phyloP scores from a whole-genome alignment of 2,329 filamentous ascomycete genomes.

The Diaporthe caulivora region DNA sequence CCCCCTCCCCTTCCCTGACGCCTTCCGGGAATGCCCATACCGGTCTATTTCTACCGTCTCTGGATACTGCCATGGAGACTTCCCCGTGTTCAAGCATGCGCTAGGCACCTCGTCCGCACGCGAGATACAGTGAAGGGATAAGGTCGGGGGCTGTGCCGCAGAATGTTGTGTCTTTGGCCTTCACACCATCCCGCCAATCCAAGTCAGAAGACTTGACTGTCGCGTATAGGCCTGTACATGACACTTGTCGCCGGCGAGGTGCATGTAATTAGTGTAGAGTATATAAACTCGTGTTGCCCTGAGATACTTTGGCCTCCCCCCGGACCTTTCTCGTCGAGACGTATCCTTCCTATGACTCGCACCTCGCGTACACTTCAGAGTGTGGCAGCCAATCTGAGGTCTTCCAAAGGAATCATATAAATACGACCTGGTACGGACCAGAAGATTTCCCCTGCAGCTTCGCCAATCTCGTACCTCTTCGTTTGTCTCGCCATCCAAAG shows the following conservation, averaged over 20 bases:
- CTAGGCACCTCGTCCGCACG: neutral
- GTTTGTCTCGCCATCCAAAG: slow-evolving; percentile 2
- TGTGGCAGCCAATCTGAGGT: slow-evolving; percentile 26
- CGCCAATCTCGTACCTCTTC: slow-evolving; percentile 19
- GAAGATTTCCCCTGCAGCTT: slow-evolving; percentile 1
- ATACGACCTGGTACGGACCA: slow-evolving; percentile 2
- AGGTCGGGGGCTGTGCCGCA: slow-evolving; percentile 32
- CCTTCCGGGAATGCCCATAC: slow-evolving; percentile 43
- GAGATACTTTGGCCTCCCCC: slow-evolving; percentile 23
- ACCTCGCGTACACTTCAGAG: slow-evolving; percentile 16
- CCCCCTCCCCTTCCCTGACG: slow-evolving; percentile 40
- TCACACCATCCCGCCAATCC: slow-evolving; percentile 45
- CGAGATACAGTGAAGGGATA: slow-evolving; percentile 20
- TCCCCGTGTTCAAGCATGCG: slow-evolving; percentile 40
- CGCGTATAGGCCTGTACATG: slow-evolving; percentile 35
- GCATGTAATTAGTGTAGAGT: slow-evolving; percentile 32
- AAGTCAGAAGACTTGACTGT: slow-evolving; percentile 44
- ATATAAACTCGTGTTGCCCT: slow-evolving; percentile 29
- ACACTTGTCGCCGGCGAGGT: slow-evolving; percentile 31
- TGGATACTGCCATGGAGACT: slow-evolving; percentile 36
- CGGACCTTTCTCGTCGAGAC: neutral
- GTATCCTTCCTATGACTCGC: slow-evolving; percentile 26
- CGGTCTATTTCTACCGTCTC: slow-evolving; percentile 17
- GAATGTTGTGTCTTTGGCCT: slow-evolving; percentile 38
- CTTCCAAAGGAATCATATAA: slow-evolving; percentile 23